Conservation (phyloP, 2,329 filamentous ascomycete species). For the Plenodomus lindquistii region DNA sequence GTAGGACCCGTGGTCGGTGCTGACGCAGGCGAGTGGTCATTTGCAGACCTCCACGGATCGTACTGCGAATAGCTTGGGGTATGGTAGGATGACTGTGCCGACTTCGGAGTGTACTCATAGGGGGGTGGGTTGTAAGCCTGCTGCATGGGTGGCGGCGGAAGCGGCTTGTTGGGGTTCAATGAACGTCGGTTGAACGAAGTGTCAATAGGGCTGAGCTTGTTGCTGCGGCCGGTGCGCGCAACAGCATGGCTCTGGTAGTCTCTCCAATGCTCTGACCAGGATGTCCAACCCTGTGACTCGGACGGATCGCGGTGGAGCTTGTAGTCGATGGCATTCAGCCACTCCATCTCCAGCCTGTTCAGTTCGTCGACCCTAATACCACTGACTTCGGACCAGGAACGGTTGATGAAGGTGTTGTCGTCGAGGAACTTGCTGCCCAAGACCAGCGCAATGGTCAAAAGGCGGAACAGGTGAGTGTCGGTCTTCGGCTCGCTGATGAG, state of each 20-base stretch:
- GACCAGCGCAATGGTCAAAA: constrained; percentile 82
- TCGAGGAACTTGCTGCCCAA: constrained; percentile 95
- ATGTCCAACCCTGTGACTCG: constrained; percentile 70
- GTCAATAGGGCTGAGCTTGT: constrained; percentile 64
- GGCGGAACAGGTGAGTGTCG: constrained; percentile 78
- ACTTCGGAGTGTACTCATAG: constrained; percentile 43
- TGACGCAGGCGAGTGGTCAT: constrained; percentile 56
- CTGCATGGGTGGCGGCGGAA: constrained; percentile 44
- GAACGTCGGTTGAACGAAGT: constrained; percentile 63
- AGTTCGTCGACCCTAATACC: constrained; percentile 83
- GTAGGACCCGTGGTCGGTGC: constrained; percentile 58
- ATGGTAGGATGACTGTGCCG: constrained; percentile 44
- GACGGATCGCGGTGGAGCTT: constrained; percentile 84
- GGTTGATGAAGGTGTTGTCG: constrained; percentile 97
- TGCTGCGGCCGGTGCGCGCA: constrained; percentile 44
- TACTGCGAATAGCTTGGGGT: constrained; percentile 41
- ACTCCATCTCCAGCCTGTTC: constrained; percentile 84
- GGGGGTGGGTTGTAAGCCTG: constrained; percentile 45
- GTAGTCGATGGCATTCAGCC: constrained; percentile 83
- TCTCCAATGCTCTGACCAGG: constrained; percentile 69
- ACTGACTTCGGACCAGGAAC: constrained; percentile 94
- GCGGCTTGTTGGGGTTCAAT: constrained; percentile 51
- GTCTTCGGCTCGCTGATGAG: constrained; percentile 59
- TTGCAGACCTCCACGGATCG: constrained; percentile 50
- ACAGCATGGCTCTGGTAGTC: constrained; percentile 60